phyloP scores from a whole-genome alignment of 352 stramenopile genomes.

The Phytophthora colocasiae region DNA sequence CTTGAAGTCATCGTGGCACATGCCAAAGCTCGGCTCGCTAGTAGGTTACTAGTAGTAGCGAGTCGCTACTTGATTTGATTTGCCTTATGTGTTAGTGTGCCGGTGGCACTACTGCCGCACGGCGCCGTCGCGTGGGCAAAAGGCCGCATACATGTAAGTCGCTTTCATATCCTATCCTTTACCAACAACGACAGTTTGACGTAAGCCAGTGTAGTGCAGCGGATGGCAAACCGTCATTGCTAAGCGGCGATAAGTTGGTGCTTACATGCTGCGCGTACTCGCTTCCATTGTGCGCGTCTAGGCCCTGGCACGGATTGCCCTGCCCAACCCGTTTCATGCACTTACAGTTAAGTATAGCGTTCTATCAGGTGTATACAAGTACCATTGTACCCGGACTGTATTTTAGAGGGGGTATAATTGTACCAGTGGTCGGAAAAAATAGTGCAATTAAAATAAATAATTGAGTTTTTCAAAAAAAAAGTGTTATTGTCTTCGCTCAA shows the following conservation, averaged over 20 bases:
- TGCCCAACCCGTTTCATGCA: no score
- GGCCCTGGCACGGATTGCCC: no score
- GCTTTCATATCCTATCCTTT: background rate
- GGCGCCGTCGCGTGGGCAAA: background rate
- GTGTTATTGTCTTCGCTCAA: no score
- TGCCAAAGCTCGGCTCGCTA: background rate
- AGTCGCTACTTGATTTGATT: slow-evolving; percentile 1
- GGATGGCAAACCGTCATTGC: background rate
- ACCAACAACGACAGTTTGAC: slow-evolving; percentile 7
- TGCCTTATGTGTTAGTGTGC: background rate
- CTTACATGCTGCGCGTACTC: no score
- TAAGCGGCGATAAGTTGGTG: no score
- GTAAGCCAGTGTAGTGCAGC: background rate
- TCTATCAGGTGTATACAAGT: background rate
- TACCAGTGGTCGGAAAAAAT: no score
- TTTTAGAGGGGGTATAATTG: background rate
- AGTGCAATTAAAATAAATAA: no score
- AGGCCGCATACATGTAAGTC: background rate
- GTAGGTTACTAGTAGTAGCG: no score
- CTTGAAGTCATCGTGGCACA: background rate
- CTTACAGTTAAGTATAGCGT: no score
- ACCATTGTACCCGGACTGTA: background rate
- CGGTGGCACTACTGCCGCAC: background rate
- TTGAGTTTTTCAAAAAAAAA: no score
- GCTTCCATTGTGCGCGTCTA: no score